Evolutionary conservation across 2,329 filamentous ascomycete genomes (phyloP), one percentile per base, ranked within the genome.

Genomic region (Grosmannia clavigera): DNA sequence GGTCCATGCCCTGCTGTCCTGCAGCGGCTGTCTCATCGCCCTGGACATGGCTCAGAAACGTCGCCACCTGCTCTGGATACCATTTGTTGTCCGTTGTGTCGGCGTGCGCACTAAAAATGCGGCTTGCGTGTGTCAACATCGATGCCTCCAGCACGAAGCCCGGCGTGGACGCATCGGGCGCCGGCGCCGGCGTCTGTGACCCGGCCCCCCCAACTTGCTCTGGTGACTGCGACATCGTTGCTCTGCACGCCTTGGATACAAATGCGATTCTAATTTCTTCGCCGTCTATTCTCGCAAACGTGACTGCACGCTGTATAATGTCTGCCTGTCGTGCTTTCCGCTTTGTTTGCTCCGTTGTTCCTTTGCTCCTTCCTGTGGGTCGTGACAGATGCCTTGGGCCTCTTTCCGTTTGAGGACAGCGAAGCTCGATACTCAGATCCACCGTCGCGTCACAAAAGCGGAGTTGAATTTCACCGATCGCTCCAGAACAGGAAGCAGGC

Each of bases 41-140:
- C 67, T 83, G 81, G 29, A 75, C 71, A 52, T 74, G 70, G 57
- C 73, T 69, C 53, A 80, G 63, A 61, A 83, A 83, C 25, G 73
- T 68, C 40, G 71, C 67, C 43, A 77, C 72, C 63, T 78, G 74
- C 27, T 75, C 72, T 46, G 68, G 70, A 59, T 73, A 72, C 80
- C 80, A 83, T 53, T 63, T 67, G 43, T 72, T 70, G 51, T 73
- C 68, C 6, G 70, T 68, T 11, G 69, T 65, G 57, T 73, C 73
- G 61, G 74, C 74, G 60, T 81, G 74, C 25, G 70, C 66, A 48
- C 72, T 67, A 68, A 78, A 82, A 58, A 82, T 72, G 60, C 71
- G 72, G 65, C 75, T 71, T 22, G 82, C 71, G 59, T 79, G 74
- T 9, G 68, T 64, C 46, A 77, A 64, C 35, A 78, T 65, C 7